Percentiles rank a stretch among this genome's conserved stretches.
Conservation (phyloP, 768 basidiomycete species). For the Phallus indusiatus region DNA sequence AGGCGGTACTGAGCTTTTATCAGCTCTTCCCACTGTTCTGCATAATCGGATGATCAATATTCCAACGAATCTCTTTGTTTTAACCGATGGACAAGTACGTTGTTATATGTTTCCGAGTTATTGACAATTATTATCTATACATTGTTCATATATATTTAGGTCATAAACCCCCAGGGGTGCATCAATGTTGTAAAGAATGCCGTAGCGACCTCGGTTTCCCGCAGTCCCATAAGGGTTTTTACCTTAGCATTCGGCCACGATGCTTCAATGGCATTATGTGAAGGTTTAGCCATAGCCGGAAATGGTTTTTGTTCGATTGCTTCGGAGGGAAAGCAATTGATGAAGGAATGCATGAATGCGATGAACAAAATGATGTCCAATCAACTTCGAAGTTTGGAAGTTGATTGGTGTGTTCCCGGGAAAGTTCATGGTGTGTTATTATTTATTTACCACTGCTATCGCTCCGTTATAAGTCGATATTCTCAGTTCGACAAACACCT, state of each 20-base stretch:
- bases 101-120: background rate
- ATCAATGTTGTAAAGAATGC: slow-evolving; percentile 19
- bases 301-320: slow-evolving; percentile 43
- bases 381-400: slow-evolving; percentile 32
- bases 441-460: slow-evolving; percentile 15
- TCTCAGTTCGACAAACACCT: slow-evolving; percentile 25
- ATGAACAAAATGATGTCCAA: slow-evolving; percentile 42
- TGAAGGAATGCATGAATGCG: slow-evolving; percentile 38
- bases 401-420: slow-evolving; percentile 36
- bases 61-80: slow-evolving; percentile 42
- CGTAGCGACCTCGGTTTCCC: slow-evolving; percentile 21
- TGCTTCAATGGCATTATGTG: slow-evolving; percentile 42
- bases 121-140: background rate
- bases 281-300: slow-evolving; percentile 45
- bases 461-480: slow-evolving; percentile 13
- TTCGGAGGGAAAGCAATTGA: slow-evolving; percentile 33
- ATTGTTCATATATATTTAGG: slow-evolving; percentile 12
- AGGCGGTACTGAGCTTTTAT: slow-evolving; percentile 43
- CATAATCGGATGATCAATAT: slow-evolving; percentile 22
- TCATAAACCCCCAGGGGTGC: slow-evolving; percentile 15
- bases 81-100: slow-evolving; percentile 48
- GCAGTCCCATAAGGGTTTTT: slow-evolving; percentile 39
- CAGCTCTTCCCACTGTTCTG: slow-evolving; percentile 34
- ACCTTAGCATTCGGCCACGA: slow-evolving; percentile 46
- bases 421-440: slow-evolving; percentile 11